Conservation (phyloP, 2,329 filamentous ascomycete genomes). For the Phaeomoniella chlamydospora region DNA sequence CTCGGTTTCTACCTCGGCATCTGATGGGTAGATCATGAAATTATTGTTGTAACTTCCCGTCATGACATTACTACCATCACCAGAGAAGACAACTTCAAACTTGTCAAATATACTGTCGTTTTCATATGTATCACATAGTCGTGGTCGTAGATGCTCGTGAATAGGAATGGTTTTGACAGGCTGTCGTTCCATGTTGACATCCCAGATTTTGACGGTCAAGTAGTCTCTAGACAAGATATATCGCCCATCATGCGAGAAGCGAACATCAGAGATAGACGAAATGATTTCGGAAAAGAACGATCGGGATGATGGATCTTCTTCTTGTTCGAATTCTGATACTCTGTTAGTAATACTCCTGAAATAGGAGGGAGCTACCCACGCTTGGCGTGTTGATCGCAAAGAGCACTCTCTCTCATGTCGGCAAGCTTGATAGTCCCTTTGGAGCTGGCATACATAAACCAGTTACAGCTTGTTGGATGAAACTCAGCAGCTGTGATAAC, state of each 20-base stretch:
- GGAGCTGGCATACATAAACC: slow-evolving; percentile 99
- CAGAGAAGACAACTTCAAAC: slow-evolving; percentile 97
- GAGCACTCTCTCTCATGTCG: slow-evolving; percentile 91
- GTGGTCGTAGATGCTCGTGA: slow-evolving; percentile 86
- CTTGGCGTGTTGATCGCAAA: slow-evolving; percentile 93
- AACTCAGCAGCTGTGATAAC: slow-evolving; percentile 98
- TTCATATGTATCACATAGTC: slow-evolving; percentile 95
- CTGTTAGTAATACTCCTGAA: background rate
- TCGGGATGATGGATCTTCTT: slow-evolving; percentile 90
- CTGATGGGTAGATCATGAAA: slow-evolving; percentile 99
- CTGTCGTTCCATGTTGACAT: slow-evolving; percentile 97
- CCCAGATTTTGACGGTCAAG: slow-evolving; percentile 98
- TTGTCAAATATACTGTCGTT: slow-evolving; percentile 99
- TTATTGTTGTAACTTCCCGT: slow-evolving; percentile 99
- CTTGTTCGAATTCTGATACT: slow-evolving; percentile 81
- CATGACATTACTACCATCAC: slow-evolving; percentile 98
- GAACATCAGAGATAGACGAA: slow-evolving; percentile 95
- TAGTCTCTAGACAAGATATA: slow-evolving; percentile 98
- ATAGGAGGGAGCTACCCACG: slow-evolving; percentile 39
- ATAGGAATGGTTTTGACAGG: slow-evolving; percentile 98
- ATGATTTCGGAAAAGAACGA: slow-evolving; percentile 99
- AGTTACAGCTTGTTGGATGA: slow-evolving; percentile 93
- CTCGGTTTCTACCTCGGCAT: slow-evolving; percentile 90
- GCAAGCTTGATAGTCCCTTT: slow-evolving; percentile 98
- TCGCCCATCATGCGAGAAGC: slow-evolving; percentile 89